Percentiles rank a stretch among this genome's conserved stretches.
These are phyloP conservation scores for Exsudoporus frostii DNA, from an alignment of 768 basidiomycete species.

Conservation along the genomic window DNA sequence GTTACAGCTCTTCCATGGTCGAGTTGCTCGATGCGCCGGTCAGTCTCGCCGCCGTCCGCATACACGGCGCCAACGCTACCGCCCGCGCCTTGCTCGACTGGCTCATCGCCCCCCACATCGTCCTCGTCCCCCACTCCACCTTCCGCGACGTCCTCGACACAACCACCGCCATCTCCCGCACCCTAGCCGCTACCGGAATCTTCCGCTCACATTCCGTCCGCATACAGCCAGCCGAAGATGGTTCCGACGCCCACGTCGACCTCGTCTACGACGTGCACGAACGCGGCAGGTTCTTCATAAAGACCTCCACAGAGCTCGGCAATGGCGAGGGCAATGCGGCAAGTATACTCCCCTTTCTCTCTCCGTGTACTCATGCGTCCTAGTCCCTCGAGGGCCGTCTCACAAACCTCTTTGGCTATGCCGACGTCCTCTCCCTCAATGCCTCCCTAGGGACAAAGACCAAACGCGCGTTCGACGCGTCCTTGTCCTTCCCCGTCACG, in stretches of 20 bases:
- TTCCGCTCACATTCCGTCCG: conserved; percentile 66
- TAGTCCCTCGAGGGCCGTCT: conserved; percentile 79
- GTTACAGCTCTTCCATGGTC: conserved; percentile 18
- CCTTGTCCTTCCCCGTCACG: conserved; percentile 60
- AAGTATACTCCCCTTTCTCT: conserved; percentile 31
- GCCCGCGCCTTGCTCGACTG: conserved; percentile 78
- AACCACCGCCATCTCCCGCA: conserved; percentile 60
- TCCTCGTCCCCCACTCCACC: conserved; percentile 19
- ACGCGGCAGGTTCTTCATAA: conserved; percentile 70
- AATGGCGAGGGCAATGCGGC: conserved; percentile 94
- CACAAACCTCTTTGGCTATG: conserved; percentile 88
- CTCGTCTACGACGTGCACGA: conserved; percentile 78
- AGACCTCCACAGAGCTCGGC: conserved; percentile 87
- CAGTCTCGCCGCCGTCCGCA: conserved; percentile 70
- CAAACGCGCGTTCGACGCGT: conserved; percentile 73
- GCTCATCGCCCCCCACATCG: conserved; percentile 67
- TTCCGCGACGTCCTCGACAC: conserved; percentile 70
- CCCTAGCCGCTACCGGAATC: conserved; percentile 71
- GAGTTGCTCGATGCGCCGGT: conserved; percentile 53
- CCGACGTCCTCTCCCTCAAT: conserved; percentile 82
- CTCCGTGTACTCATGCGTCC: background rate
- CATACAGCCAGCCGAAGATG: conserved; percentile 56
- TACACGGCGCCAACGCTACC: conserved; percentile 74
- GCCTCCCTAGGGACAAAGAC: conserved; percentile 86
- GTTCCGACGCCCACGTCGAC: conserved; percentile 65